Evolutionary conservation across 2,329 filamentous ascomycete species (phyloP).

Genomic region (Colletotrichum shisoi): DNA sequence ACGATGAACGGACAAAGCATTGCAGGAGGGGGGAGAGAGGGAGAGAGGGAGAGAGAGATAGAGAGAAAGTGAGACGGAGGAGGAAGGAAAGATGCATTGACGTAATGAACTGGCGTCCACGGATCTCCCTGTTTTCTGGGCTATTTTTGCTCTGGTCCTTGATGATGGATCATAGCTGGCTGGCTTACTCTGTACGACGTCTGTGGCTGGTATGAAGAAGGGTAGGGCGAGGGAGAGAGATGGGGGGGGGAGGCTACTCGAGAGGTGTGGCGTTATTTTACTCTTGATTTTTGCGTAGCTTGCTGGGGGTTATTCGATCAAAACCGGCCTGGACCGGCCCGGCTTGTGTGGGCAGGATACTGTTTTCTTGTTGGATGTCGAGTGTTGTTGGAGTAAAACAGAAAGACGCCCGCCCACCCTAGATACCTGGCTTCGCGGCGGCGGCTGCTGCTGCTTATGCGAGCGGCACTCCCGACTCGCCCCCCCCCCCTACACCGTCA

Average conservation of each 20-base stretch:
- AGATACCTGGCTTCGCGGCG: background rate
- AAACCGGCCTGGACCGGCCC: no score
- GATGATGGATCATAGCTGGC: slow-evolving; percentile 6
- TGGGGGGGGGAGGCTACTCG: background rate
- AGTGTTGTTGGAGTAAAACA: background rate
- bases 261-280: slow-evolving; percentile 17
- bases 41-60: background rate
- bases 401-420: background rate
- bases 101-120: slow-evolving; percentile 38
- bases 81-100: slow-evolving; percentile 25
- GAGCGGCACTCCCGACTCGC: background rate
- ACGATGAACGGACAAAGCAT: slow-evolving; percentile 38
- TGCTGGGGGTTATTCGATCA: no score
- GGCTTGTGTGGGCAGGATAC: no score
- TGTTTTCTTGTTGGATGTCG: no score
- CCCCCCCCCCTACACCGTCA: no score
- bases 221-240: background rate
- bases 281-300: no score
- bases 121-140: slow-evolving; percentile 28
- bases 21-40: slow-evolving; percentile 3
- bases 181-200: slow-evolving; percentile 4
- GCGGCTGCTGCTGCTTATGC: background rate
- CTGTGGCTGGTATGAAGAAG: background rate
- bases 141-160: slow-evolving; percentile 22
- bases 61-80: background rate